These are phyloP conservation scores for Ophiostoma angusticollis DNA, from an alignment of 2,329 filamentous ascomycete species.

Conservation along the genomic window DNA sequence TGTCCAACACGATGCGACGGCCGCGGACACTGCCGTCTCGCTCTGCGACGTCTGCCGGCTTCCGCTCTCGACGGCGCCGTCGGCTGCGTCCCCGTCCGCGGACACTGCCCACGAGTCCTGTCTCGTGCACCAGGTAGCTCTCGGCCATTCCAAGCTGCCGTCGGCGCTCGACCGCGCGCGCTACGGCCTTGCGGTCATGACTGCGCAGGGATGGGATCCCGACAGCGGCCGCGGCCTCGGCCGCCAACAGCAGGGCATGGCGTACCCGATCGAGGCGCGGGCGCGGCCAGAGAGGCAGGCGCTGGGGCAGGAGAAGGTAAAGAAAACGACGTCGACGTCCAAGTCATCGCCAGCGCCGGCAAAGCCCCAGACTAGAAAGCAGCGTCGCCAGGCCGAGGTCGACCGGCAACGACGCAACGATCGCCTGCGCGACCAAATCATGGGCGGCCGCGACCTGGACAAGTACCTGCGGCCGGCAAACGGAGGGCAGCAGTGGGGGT, in stretches of 20 bases:
- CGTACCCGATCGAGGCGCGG: conserved; percentile 59
- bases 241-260: conserved; percentile 54
- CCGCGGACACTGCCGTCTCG: background rate
- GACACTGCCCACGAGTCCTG: conserved; percentile 40
- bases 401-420: conserved; percentile 51
- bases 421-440: conserved; percentile 57
- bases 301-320: conserved; percentile 42
- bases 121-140: conserved; percentile 57
- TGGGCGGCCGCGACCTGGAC: conserved; percentile 61
- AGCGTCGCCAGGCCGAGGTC: conserved; percentile 35
- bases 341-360: conserved; percentile 14
- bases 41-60: conserved; percentile 8
- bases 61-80: background rate
- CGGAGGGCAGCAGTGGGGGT: background rate
- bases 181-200: conserved; percentile 55
- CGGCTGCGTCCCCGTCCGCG: no score
- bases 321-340: background rate
- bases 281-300: conserved; percentile 66
- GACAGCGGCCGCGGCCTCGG: conserved; percentile 63
- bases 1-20: conserved; percentile 6
- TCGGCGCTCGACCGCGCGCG: conserved; percentile 57
- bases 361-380: conserved; percentile 25
- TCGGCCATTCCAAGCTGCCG: conserved; percentile 58
- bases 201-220: conserved; percentile 60
- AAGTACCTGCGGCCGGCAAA: conserved; percentile 46